Base-by-base conservation (phyloP, 495 filamentous ascomycete genomes). In the Cercophora sp. region DNA sequence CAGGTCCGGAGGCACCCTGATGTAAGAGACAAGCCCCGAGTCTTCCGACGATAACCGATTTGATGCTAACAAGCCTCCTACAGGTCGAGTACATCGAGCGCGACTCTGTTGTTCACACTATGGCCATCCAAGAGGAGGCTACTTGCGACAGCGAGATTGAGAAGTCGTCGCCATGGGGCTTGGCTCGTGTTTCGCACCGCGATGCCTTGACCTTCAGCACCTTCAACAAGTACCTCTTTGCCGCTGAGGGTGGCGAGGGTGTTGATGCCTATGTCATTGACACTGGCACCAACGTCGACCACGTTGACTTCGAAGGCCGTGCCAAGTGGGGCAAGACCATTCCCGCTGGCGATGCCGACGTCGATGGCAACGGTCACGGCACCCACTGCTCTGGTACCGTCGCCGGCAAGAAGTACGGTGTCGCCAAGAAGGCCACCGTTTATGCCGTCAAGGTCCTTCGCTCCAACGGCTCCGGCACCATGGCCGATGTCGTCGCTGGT, bases 261-360 rank as follows among this genome's bases (percentile, higher is more conserved):
- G 93, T 99, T 64, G 94, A 99, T 77, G 94, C 91, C 54, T 99
- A 99, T 68, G 87, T 97, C 51, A 95, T 99, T 68, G 94, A 99
- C 72, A 99, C 94, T 41, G 94, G 94, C 60, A 93, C 88, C 80
- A 94, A 96, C 79, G 62, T 80, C 54, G 80, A 91, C 8, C 94
- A 99, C 74, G 91, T 92, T 55, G 94, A 99, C 72, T 99, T 99
- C 57, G 91, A 91, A 69, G 94, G 91, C 48, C 90, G 94, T 66
- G 94, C 94, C 45, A 73, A 77, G 61, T 99, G 94, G 94, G 92
- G 92, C 68, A 91, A 95, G 84, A 99, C 94, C 49, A 87, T 99
- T 61, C 94, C 94, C 48, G 52, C 65, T 39, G 81, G 80, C 52
- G 94, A 99, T 64, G 83, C 75, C 35, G 94, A 99, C 68, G 75